Conservation (phyloP, 805 yeast species). For the Metschnikowia cubensis region DNA sequence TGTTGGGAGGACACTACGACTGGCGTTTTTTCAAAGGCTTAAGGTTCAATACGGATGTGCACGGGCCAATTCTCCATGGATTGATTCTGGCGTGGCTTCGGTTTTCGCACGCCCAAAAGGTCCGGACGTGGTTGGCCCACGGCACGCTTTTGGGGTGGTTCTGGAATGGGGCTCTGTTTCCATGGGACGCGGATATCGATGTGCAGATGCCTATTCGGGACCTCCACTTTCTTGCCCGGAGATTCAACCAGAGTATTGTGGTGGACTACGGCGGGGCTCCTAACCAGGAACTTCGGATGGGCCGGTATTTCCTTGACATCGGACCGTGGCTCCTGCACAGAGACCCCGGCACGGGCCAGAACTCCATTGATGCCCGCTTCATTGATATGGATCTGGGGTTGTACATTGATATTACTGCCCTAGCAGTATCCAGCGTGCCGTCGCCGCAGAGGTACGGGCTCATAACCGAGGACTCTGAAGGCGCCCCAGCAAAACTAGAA, state of each 20-base stretch:
- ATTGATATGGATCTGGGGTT: conserved; percentile 70
- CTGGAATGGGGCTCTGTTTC: conserved; percentile 27
- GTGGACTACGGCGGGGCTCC: conserved; percentile 28
- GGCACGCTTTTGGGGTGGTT: conserved; percentile 28
- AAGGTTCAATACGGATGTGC: conserved; percentile 13
- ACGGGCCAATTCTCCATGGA: conserved; percentile 20
- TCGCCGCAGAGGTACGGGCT: conserved; percentile 7
- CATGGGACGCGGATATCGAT: conserved; percentile 29
- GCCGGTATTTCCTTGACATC: conserved; percentile 45
- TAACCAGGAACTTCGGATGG: conserved; percentile 43
- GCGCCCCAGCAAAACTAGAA: neutral
- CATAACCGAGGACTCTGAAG: neutral
- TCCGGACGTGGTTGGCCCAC: conserved; percentile 28
- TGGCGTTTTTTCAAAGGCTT: conserved; percentile 27
- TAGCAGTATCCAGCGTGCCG: conserved; percentile 30
- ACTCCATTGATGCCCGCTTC: conserved; percentile 62
- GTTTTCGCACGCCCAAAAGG: conserved; percentile 21
- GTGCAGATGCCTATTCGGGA: conserved; percentile 26
- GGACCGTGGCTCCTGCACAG: conserved; percentile 53
- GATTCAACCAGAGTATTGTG: conserved; percentile 22
- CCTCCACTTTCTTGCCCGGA: conserved; percentile 19
- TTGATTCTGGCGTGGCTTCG: conserved; percentile 25
- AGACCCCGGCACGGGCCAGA: conserved; percentile 42
- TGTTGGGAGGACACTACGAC: conserved; percentile 25
- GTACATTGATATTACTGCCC: conserved; percentile 69